Evolutionary conservation across 257 asterid species (phyloP).

Genomic region (Solanum pennellii): DNA sequence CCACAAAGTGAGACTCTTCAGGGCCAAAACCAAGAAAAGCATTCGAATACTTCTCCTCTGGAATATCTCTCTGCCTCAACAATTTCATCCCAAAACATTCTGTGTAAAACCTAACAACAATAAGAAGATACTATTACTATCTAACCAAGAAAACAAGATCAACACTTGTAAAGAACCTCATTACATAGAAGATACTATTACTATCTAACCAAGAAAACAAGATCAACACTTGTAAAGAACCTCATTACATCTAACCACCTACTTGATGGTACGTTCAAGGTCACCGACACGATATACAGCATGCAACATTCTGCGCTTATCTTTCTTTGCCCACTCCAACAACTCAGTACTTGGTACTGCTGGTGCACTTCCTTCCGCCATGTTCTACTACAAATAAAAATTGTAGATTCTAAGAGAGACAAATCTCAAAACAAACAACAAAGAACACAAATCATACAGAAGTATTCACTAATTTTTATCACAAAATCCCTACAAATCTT

Average conservation of each 20-base stretch:
- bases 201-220: neutral
- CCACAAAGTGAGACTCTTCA: conserved; percentile 77
- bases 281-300: conserved; percentile 97
- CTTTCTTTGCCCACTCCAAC: conserved; percentile 88
- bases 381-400: neutral
- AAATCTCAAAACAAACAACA: neutral
- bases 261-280: conserved; percentile 95
- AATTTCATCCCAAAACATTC: conserved; percentile 92
- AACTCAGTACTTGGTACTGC: conserved; percentile 53
- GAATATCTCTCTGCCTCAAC: conserved; percentile 83
- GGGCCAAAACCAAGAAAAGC: conserved; percentile 99
- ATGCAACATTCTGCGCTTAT: conserved; percentile 71
- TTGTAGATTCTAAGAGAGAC: neutral
- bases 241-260: neutral
- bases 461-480: neutral
- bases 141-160: neutral
- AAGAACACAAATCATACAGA: neutral
- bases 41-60: conserved; percentile 86
- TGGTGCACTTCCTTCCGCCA: conserved; percentile 59
- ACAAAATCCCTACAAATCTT: neutral
- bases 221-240: neutral
- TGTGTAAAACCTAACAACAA: conserved; percentile 65
- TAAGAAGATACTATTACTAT: neutral
- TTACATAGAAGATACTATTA: neutral
- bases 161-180: neutral